Conservation (phyloP, 2,329 filamentous ascomycete species). For the Alternaria conjuncta region DNA sequence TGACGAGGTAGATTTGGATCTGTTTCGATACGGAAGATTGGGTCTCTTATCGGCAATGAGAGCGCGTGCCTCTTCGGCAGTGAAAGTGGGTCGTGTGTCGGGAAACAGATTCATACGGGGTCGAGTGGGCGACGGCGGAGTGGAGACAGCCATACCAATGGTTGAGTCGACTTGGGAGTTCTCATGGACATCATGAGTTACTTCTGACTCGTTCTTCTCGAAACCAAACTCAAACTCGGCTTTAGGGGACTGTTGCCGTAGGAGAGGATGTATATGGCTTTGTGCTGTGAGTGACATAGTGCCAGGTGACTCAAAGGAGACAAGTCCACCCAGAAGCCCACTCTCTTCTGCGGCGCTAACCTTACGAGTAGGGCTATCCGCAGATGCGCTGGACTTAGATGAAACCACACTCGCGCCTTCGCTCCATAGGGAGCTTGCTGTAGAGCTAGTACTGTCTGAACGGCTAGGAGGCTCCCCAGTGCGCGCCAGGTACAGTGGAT, state of each 20-base stretch:
- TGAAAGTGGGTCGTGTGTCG: neutral
- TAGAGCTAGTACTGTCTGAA: slow-evolving; percentile 37
- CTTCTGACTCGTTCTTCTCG: neutral
- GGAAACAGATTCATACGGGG: neutral
- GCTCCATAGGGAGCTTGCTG: slow-evolving; percentile 38
- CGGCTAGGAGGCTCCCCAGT: slow-evolving; percentile 23
- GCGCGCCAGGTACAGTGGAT: neutral
- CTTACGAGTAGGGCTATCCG: slow-evolving; percentile 16
- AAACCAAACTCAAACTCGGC: slow-evolving; percentile 15
- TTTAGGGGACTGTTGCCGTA: slow-evolving; percentile 8
- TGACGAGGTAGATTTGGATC: neutral
- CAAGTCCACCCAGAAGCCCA: slow-evolving; percentile 38
- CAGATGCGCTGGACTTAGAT: slow-evolving; percentile 37
- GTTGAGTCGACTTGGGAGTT: neutral
- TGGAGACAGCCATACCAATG: slow-evolving; percentile 24
- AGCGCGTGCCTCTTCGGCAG: neutral
- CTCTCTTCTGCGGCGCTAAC: slow-evolving; percentile 28
- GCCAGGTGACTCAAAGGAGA: slow-evolving; percentile 24
- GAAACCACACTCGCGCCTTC: slow-evolving; percentile 36
- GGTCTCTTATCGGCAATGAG: slow-evolving; percentile 4
- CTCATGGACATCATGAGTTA: neutral
- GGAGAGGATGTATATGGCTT: slow-evolving; percentile 16
- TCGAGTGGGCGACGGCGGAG: slow-evolving; percentile 13
- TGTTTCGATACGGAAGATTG: neutral
- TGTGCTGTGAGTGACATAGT: slow-evolving; percentile 12